Evolutionary conservation across 495 filamentous ascomycete species (phyloP), one percentile per base, ranked within the genome.

Genomic region (Annulohypoxylon stygium): DNA sequence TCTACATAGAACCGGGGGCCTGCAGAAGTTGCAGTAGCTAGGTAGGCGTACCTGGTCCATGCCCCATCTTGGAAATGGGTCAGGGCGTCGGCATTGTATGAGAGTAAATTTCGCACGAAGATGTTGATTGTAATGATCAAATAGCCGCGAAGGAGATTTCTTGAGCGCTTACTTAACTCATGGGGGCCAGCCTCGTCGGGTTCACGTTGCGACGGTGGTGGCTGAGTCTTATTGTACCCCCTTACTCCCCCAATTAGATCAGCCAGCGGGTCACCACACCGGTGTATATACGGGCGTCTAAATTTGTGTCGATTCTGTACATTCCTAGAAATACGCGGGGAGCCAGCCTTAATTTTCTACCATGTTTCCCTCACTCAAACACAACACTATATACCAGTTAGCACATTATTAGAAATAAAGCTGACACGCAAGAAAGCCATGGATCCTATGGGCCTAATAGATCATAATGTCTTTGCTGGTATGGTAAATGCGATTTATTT

Each of bases 41-140:
- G n/a, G n/a, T n/a, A 16, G 25, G 53, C 18, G 18, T 65, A 65
- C 48, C 61, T 54, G 34, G 16, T 53, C 48, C 18, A 55, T 23
- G 36, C 9, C 34, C 47, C 61, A 65, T 65, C 41, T 53, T 54
- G 34, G 23, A 54, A 20, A 11, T 11, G 25, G 3, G 20, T 65
- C 61, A 54, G 25, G 30, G 18, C 18, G 43, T 65, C 18, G 30
- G 18, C 18, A 54, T 65, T 18, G 10, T 47, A 47, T 45, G 18
- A 20, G 14, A 9, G 47, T 45, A 47, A 30, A 43, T 8, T 16
- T 14, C 61, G 11, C 26, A 41, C 41, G 18, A 25, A 54, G 34
- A 54, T 43, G 1, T 55, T 23, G 11, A 10, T n/a, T 65, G n/a
- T 55, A 41, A n/a, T 55, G 20, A 41, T 65, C 16, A 43, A 41